phyloP scores from a whole-genome alignment of 371 early-diverging fungal species.

The Rhizopus arrhizus region DNA sequence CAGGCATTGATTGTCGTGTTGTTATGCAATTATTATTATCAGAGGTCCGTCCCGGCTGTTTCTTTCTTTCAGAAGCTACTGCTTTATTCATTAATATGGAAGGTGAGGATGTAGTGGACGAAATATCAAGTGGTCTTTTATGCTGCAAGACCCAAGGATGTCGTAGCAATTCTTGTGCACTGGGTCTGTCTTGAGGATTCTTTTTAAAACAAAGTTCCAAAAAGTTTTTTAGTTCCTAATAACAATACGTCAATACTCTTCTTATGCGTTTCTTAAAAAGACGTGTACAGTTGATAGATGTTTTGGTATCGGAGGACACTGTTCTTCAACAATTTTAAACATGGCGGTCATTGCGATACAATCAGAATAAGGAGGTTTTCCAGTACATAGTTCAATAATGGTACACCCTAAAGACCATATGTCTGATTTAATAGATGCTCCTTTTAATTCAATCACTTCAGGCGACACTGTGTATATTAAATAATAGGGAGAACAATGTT shows the following conservation, averaged over 20 bases:
- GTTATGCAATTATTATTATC: background rate
- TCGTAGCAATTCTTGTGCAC: constrained; percentile 55
- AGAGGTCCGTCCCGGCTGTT: background rate
- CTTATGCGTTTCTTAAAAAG: background rate
- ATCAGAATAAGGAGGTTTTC: constrained; percentile 86
- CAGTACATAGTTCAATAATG: constrained; percentile 85
- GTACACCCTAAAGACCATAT: constrained; percentile 93
- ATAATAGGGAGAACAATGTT: background rate
- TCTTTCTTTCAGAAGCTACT: background rate
- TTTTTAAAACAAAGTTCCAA: constrained; percentile 82
- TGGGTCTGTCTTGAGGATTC: constrained; percentile 68
- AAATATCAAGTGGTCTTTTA: constrained; percentile 14
- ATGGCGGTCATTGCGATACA: constrained; percentile 87
- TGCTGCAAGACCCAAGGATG: constrained; percentile 75
- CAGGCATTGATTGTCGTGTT: constrained; percentile 15
- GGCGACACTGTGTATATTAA: constrained; percentile 76
- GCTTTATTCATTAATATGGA: background rate
- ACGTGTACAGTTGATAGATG: constrained; percentile 64
- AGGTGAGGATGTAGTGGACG: constrained; percentile 2
- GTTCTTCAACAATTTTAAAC: constrained; percentile 90
- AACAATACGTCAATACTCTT: background rate
- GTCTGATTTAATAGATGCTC: constrained; percentile 82
- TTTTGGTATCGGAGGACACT: constrained; percentile 80
- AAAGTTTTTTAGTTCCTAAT: constrained; percentile 71
- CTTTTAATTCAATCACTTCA: constrained; percentile 87